These are phyloP conservation scores for Cyphellophora attinorum DNA, from an alignment of 2,329 filamentous ascomycete species.

Conservation along the genomic window DNA sequence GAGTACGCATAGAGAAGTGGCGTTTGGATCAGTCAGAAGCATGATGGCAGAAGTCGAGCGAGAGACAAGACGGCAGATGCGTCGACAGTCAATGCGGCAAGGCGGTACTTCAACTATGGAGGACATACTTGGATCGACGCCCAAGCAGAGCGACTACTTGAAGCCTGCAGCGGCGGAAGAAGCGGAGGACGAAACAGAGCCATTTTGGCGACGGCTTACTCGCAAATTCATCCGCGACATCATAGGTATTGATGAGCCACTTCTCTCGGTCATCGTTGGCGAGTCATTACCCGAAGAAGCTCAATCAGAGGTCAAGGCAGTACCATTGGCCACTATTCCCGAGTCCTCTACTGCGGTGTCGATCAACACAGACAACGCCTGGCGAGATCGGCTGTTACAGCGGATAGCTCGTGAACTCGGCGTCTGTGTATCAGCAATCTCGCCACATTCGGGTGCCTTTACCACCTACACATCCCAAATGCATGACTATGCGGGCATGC, in stretches of 20 bases:
- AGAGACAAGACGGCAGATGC: constrained; percentile 64
- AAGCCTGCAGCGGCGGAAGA: constrained; percentile 20
- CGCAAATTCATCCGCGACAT: constrained; percentile 79
- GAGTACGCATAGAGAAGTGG: constrained; percentile 83
- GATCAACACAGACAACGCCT: constrained; percentile 29
- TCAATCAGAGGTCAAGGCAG: constrained; percentile 18
- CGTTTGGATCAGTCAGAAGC: constrained; percentile 80
- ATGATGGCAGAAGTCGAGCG: constrained; percentile 82
- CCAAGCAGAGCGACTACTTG: constrained; percentile 17
- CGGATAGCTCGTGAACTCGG: constrained; percentile 81
- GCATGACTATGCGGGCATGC: constrained; percentile 68
- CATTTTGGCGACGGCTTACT: constrained; percentile 72
- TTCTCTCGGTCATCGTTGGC: constrained; percentile 79
- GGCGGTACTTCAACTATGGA: constrained; percentile 5
- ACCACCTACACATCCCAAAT: constrained; percentile 60
- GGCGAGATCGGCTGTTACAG: constrained; percentile 73
- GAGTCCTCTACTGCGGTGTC: constrained; percentile 8
- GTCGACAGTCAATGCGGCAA: constrained; percentile 14
- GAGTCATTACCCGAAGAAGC: constrained; percentile 54
- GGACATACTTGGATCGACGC: constrained; percentile 16
- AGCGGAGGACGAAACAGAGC: constrained; percentile 45
- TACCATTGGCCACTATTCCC: constrained; percentile 11
- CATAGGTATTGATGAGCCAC: constrained; percentile 78
- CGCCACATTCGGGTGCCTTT: constrained; percentile 81
- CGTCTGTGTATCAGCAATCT: constrained; percentile 69